Evolutionary conservation across 345 rosid genomes (phyloP).

Genomic region (Chamaenerion angustifolium): DNA sequence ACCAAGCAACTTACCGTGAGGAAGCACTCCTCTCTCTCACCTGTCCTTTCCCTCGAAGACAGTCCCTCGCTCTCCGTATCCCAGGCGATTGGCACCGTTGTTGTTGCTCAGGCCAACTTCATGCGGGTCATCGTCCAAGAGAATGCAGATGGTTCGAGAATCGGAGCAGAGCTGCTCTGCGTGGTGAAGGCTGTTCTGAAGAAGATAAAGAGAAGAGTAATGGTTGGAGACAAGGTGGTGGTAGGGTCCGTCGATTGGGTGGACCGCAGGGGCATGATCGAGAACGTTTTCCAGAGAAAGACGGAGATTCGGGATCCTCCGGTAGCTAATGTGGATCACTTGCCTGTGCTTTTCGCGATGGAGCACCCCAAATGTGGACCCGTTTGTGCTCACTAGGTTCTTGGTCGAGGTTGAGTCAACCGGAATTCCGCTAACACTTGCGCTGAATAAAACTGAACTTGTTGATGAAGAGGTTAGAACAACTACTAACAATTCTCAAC

Average conservation of each 20-base stretch:
- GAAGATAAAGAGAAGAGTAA: conserved; percentile 82
- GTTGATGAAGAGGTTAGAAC: conserved; percentile 43
- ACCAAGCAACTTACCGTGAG: conserved; percentile 39
- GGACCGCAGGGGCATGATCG: conserved; percentile 23
- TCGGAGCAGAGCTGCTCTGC: conserved; percentile 67
- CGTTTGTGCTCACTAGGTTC: conserved; percentile 70
- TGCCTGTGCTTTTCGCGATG: conserved; percentile 6
- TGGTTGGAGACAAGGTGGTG: conserved; percentile 80
- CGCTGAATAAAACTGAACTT: conserved; percentile 67
- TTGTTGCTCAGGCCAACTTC: conserved; percentile 90
- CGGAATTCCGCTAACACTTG: conserved; percentile 64
- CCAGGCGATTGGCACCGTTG: conserved; percentile 77
- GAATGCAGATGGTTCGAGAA: conserved; percentile 6
- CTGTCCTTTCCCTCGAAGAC: conserved; percentile 44
- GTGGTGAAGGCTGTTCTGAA: conserved; percentile 80
- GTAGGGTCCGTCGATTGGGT: conserved; percentile 90
- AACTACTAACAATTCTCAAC: neutral
- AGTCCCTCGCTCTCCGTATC: conserved; percentile 43
- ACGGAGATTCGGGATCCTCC: conserved; percentile 40
- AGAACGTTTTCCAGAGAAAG: conserved; percentile 5
- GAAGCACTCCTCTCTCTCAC: conserved; percentile 58
- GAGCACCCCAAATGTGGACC: conserved; percentile 64
- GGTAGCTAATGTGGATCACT: conserved; percentile 20
- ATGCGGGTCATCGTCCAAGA: conserved; percentile 71
- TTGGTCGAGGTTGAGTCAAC: conserved; percentile 82